Conservation (phyloP, 2,329 filamentous ascomycete genomes). For the Ambrosiella cleistominuta region DNA sequence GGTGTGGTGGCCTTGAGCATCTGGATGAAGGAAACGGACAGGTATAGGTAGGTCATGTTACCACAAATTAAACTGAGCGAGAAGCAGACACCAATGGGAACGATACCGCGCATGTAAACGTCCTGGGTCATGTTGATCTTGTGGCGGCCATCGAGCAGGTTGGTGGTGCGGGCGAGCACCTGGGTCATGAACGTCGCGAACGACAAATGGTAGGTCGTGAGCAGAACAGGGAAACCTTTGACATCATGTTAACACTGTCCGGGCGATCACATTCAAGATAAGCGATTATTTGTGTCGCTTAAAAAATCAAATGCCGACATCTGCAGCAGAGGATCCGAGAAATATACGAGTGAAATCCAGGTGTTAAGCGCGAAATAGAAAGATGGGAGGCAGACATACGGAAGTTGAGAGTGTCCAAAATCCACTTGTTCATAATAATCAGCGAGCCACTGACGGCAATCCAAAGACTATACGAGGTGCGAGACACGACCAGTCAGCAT, state of each 20-base stretch:
- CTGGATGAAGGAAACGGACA: constrained; percentile 93
- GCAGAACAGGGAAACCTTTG: constrained; percentile 53
- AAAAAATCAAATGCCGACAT: neutral
- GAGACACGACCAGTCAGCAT: constrained; percentile 1
- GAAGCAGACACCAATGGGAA: constrained; percentile 92
- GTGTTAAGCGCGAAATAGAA: neutral
- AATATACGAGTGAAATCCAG: neutral
- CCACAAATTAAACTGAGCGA: constrained; percentile 90
- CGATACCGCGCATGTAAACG: constrained; percentile 81
- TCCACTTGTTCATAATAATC: constrained; percentile 99
- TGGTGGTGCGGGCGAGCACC: constrained; percentile 75
- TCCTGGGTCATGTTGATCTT: constrained; percentile 93
- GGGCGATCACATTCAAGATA: too few relatives aligned
- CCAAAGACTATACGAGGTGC: constrained; percentile 34
- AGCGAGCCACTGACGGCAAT: constrained; percentile 83
- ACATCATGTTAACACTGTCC: neutral
- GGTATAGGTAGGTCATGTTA: constrained; percentile 87
- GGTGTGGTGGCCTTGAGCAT: constrained; percentile 99
- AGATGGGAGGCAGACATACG: constrained; percentile 21
- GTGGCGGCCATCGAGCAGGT: constrained; percentile 80
- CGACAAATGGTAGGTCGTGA: constrained; percentile 88
- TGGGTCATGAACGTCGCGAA: constrained; percentile 94
- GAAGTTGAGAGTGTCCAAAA: constrained; percentile 72
- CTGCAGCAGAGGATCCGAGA: neutral
- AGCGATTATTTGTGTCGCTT: too few relatives aligned